Evolutionary conservation across 225 moss, liverwort and hornwort genomes (phyloP), one percentile per base, ranked within the genome.

Genomic region (Bryum argenteum): DNA sequence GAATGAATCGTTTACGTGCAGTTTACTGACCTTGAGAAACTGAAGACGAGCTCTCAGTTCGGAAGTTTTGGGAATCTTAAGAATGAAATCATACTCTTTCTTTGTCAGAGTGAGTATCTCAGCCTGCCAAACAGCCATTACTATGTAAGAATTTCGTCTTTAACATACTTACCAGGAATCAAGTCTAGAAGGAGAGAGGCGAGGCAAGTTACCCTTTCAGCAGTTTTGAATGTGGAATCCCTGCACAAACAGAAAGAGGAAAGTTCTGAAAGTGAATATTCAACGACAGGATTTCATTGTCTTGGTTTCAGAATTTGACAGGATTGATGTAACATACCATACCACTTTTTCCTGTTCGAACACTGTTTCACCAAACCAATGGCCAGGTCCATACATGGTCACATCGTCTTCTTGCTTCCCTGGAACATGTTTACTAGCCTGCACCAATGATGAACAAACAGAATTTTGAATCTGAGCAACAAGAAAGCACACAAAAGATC

Each of bases 1-100:
- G 40, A 28, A 12, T 0, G 51, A 62, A 63, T 11, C 51, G 28
- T 2, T 33, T 8, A n/a, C n/a, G n/a, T n/a, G n/a, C n/a, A n/a
- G n/a, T 72, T 21, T 17, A 42, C 74, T 67, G 40, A 80, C 92
- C 89, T 89, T 85, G 1, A 95, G 66, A 71, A 89, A 95, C 54
- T 88, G 82, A 21, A 92, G 85, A 56, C 89, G 80, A 69, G 84
- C 85, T 76, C 82, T 86, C 72, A 91, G 77, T 78, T 92, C 92
- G 9, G 66, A 68, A 68, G 90, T 90, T 63, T 69, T 74, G 2
- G 85, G 73, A 61, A 92, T 84, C 54, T 84, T 90, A 56, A 95
- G 83, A 48, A 95, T 89, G 10, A 39, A 71, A 13, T 91, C 88
- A 65, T 92, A 92, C 63, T 89, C 89, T 3, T 75, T 66, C 77